Conservation (phyloP, 1,284 basidiomycete species). For the Mycena citricolor region DNA sequence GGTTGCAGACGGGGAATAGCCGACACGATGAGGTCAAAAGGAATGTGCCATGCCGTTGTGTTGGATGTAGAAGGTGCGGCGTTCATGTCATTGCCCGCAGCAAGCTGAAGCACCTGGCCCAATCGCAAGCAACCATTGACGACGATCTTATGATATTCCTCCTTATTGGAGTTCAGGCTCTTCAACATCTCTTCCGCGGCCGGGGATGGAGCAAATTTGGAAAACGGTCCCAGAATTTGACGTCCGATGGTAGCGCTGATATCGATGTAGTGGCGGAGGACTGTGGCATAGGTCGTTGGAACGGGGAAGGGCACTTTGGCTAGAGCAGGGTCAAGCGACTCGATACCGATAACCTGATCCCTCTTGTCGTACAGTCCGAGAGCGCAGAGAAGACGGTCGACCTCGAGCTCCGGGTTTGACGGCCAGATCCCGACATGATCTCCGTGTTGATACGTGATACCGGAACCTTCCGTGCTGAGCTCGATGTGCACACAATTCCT, state of each 20-base stretch:
- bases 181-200: constrained; percentile 76
- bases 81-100: constrained; percentile 75
- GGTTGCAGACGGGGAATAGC: constrained; percentile 92
- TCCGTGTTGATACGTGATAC: constrained; percentile 97
- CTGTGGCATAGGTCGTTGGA: constrained; percentile 92
- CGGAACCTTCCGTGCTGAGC: constrained; percentile 92
- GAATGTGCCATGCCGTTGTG: constrained; percentile 88
- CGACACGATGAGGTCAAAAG: constrained; percentile 95
- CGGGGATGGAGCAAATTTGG: constrained; percentile 86
- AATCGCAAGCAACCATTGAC: constrained; percentile 84
- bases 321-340: constrained; percentile 94
- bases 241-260: constrained; percentile 91
- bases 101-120: constrained; percentile 88
- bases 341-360: constrained; percentile 84
- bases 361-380: constrained; percentile 83
- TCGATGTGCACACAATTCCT: constrained; percentile 97
- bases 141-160: constrained; percentile 77
- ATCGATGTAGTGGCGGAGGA: constrained; percentile 96
- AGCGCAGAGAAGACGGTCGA: constrained; percentile 83
- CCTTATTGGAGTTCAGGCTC: constrained; percentile 85
- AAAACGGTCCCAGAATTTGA: constrained; percentile 85
- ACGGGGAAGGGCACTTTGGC: constrained; percentile 99
- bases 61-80: constrained; percentile 60
- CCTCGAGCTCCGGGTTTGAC: constrained; percentile 89
- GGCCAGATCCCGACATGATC: constrained; percentile 99